phyloP scores from a whole-genome alignment of 345 rosid genomes.

The Melaleuca alternifolia region DNA sequence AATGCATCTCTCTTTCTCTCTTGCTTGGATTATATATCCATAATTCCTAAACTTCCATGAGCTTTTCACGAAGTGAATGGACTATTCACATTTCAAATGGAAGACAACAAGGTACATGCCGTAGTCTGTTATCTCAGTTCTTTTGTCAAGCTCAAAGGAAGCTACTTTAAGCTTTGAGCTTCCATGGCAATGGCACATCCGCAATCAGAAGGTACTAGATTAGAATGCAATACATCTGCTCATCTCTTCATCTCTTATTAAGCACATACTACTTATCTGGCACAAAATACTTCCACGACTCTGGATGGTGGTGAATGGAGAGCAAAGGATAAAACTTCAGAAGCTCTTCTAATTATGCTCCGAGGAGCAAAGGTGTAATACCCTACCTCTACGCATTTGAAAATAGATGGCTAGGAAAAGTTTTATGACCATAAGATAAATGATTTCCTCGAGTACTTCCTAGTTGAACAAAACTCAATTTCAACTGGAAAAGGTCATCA shows the following conservation, averaged over 20 bases:
- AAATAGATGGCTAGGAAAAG: neutral
- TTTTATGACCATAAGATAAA: neutral
- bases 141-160: neutral
- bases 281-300: neutral
- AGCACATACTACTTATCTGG: neutral
- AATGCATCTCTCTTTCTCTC: neutral
- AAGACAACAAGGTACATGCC: neutral
- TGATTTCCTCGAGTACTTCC: neutral
- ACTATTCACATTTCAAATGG: neutral
- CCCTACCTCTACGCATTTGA: neutral
- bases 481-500: neutral
- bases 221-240: neutral
- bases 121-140: neutral
- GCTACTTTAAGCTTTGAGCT: neutral
- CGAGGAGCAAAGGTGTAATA: neutral
- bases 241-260: neutral
- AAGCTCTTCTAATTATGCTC: neutral
- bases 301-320: neutral
- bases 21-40: neutral
- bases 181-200: neutral
- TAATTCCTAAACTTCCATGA: neutral
- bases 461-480: neutral
- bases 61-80: neutral
- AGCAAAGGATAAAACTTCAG: neutral
- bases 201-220: neutral